phyloP scores from a whole-genome alignment of 352 stramenopile genomes.

The Phytophthora colocasiae region DNA sequence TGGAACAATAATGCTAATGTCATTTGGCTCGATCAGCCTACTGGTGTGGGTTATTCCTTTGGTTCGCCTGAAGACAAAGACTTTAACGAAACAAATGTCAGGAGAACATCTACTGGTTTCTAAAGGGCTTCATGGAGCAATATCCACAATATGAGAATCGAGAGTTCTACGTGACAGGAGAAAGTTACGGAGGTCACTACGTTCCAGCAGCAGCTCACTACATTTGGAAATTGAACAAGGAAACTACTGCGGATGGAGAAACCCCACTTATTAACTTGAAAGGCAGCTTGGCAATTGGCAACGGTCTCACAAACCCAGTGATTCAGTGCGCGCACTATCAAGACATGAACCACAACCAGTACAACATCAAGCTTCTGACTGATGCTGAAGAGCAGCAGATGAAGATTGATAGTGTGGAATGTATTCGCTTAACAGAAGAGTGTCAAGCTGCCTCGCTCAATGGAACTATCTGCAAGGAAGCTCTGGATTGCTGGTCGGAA shows the following conservation, averaged over 20 bases:
- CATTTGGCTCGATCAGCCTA: constrained; percentile 67
- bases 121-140: constrained; percentile 47
- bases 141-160: constrained; percentile 54
- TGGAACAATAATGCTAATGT: constrained; percentile 65
- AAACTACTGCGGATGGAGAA: neutral
- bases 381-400: constrained; percentile 40
- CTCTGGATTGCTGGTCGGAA: constrained; percentile 45
- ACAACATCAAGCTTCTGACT: constrained; percentile 55
- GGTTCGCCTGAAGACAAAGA: constrained; percentile 40
- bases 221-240: constrained; percentile 52
- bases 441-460: constrained; percentile 36
- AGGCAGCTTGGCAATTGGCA: constrained; percentile 63
- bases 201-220: constrained; percentile 51
- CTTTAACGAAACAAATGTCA: constrained; percentile 45
- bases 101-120: constrained; percentile 59
- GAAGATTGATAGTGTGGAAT: constrained; percentile 45
- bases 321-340: constrained; percentile 56
- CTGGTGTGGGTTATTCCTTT: constrained; percentile 54
- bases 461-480: constrained; percentile 34
- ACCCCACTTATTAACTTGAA: constrained; percentile 46
- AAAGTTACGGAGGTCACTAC: constrained; percentile 68
- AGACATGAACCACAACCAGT: constrained; percentile 66
- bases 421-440: constrained; percentile 45
- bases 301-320: constrained; percentile 52
- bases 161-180: constrained; percentile 55